Evolutionary conservation across 345 rosid genomes (phyloP), one percentile per base, ranked within the genome.

Genomic region (Boechera stricta): DNA sequence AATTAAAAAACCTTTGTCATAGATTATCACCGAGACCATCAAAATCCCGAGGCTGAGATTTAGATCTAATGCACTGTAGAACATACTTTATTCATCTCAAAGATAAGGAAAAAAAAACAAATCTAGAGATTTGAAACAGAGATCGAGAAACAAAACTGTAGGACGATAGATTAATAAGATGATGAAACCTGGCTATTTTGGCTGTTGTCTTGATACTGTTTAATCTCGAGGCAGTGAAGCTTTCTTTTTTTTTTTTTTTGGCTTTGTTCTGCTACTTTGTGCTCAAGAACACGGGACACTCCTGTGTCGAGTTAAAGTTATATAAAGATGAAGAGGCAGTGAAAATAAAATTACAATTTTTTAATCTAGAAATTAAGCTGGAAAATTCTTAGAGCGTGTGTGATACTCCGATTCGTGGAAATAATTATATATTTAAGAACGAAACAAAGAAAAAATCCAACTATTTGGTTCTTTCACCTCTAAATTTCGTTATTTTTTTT

Each of bases 271-370:
- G 69, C 77, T 31, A 54, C 75, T 60, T 62, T 42, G 67, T 53
- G 67, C 70, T 59, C 47, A 61, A 79, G 71, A 79, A 73, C 82
- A 61, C 74, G 64, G 64, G 75, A 79, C 71, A 61, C 70, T 79
- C 38, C 7, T 78, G 69, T 58, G 42, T 72, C 69, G 64, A 58
- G 70, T 61, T n/a, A 66, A 51, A 67, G 78, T 44, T 65, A 57
- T 57, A 64, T 56, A 77, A 4, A 38, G 47, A 58, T 6, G 75
- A 77, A 63, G 75, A 77, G 64, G 55, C 51, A 63, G 41, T 69
- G 71, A 70, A 38, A 59, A 16, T 6, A 24, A 51, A 67, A 21
- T 3, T 56, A 68, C 54, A 10, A 26, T 44, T 33, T 70, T 35
- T 2, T 10, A 64, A 64, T 65, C 28, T 15, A 24, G 24, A 42